Percentiles rank a stretch among this genome's conserved stretches.
These are phyloP conservation scores for Colletotrichum sp. DNA, from an alignment of 2,329 filamentous ascomycete species.

Conservation along the genomic window DNA sequence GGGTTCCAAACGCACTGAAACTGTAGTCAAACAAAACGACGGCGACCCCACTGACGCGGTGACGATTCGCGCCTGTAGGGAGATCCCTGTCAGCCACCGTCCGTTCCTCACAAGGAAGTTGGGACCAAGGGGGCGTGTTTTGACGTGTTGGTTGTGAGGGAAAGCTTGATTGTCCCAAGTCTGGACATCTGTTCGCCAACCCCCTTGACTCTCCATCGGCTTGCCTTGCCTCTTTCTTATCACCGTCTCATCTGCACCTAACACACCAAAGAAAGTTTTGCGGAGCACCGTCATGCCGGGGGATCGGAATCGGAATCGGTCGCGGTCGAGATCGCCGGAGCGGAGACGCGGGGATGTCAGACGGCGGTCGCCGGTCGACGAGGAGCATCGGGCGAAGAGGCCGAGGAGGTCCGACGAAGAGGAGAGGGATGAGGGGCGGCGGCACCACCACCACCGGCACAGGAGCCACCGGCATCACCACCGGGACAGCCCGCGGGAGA, in stretches of 20 bases:
- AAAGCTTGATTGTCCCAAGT: not conserved
- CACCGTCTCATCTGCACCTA: not conserved
- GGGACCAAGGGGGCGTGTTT: not conserved
- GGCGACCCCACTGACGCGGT: not conserved
- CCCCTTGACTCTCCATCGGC: not conserved
- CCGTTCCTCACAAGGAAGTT: not conserved
- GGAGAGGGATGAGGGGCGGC: conserved; percentile 6
- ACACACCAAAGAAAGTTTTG: not conserved
- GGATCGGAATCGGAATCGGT: conserved; percentile 29
- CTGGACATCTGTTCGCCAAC: not conserved
- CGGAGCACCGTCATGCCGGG: not conserved
- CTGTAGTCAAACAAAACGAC: conserved; percentile 15
- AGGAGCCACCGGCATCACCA: not conserved
- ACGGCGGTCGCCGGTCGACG: conserved; percentile 7
- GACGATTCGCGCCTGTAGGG: not conserved
- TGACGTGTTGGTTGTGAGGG: not conserved
- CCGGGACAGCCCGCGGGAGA: not conserved
- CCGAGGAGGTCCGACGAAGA: not conserved
- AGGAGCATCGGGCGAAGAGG: not conserved
- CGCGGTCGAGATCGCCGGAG: conserved; percentile 7
- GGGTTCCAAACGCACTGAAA: conserved; percentile 5
- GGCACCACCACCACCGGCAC: not conserved
- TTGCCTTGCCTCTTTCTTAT: not conserved
- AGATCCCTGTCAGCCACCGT: not conserved
- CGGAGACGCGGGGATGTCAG: conserved; percentile 3